Percentiles rank a stretch among this genome's conserved stretches.
phyloP scores from a whole-genome alignment of 2,329 filamentous ascomycete species.

The Xylaria multiplex region DNA sequence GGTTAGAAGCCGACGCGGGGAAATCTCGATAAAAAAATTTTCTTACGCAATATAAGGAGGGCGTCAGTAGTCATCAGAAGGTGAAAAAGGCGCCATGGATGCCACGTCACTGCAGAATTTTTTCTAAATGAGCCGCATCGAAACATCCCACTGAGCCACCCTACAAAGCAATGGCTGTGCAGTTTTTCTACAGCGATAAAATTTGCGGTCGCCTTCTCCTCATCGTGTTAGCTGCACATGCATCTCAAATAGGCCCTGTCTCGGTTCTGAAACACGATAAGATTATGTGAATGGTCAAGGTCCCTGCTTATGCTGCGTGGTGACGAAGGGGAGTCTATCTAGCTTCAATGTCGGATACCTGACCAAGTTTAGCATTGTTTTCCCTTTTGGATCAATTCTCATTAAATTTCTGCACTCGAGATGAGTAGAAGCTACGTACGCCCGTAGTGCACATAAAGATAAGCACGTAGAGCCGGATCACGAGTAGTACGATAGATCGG shows the following conservation, averaged over 20 bases:
- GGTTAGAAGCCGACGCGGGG: neutral
- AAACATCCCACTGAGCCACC: too few species aligned
- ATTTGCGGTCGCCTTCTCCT: too few species aligned
- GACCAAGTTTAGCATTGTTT: too few species aligned
- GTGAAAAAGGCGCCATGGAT: constrained; percentile 3
- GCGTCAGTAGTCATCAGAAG: neutral
- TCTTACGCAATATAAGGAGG: neutral
- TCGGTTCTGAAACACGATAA: neutral
- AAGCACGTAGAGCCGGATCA: neutral
- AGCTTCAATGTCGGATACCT: neutral
- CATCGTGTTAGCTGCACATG: too few species aligned
- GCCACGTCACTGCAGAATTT: constrained; percentile 20
- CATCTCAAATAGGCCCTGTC: too few species aligned
- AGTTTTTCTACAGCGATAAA: too few species aligned
- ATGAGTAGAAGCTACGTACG: neutral
- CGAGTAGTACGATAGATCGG: neutral
- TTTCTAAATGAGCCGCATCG: neutral
- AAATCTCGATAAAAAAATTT: too few species aligned
- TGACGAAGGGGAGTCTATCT: neutral
- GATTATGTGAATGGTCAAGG: neutral
- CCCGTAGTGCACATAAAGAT: neutral
- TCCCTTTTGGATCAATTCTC: neutral
- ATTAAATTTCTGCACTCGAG: neutral
- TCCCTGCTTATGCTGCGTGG: neutral
- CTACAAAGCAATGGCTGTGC: too few species aligned